These are phyloP conservation scores for Salvia hispanica DNA, from an alignment of 257 asterid species.

Conservation along the genomic window DNA sequence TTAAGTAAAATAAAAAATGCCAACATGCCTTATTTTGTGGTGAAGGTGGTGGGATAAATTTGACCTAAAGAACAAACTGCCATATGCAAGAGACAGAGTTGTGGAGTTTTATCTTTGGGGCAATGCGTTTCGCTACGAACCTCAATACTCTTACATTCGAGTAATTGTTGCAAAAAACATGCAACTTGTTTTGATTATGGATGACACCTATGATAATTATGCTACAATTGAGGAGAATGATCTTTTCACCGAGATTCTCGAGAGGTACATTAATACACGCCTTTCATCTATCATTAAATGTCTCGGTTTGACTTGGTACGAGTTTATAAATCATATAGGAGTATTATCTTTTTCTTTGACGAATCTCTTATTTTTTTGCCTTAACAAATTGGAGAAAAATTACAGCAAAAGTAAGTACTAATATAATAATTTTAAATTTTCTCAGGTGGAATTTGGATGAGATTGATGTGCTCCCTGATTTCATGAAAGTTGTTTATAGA, in stretches of 20 bases:
- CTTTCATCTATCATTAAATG: not conserved
- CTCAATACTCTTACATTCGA: constrained; percentile 28
- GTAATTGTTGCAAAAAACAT: constrained; percentile 9
- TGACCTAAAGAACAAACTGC: constrained; percentile 4
- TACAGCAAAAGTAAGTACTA: too few species aligned
- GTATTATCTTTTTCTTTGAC: too few species aligned
- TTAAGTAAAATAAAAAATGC: too few species aligned
- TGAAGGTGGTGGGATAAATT: constrained; percentile 43
- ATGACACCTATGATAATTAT: constrained; percentile 35
- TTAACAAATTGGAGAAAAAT: too few species aligned
- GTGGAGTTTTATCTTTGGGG: too few species aligned
- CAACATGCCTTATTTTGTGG: too few species aligned
- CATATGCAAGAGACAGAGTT: constrained; percentile 39
- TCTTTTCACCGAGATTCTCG: constrained; percentile 27
- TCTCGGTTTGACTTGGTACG: too few species aligned
- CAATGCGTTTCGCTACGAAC: constrained; percentile 20
- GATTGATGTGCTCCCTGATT: constrained; percentile 35
- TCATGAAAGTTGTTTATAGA: constrained; percentile 36
- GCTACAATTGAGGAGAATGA: constrained; percentile 22
- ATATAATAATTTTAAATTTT: too few species aligned
- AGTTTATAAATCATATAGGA: too few species aligned
- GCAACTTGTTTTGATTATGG: not conserved
- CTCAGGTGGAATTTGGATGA: constrained; percentile 44
- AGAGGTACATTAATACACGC: constrained; percentile 25
- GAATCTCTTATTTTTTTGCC: too few species aligned